Percentiles rank a stretch among this genome's conserved stretches.
Evolutionary conservation across 352 stramenopile genomes (phyloP).

Genomic region (Phytophthora idaei): DNA sequence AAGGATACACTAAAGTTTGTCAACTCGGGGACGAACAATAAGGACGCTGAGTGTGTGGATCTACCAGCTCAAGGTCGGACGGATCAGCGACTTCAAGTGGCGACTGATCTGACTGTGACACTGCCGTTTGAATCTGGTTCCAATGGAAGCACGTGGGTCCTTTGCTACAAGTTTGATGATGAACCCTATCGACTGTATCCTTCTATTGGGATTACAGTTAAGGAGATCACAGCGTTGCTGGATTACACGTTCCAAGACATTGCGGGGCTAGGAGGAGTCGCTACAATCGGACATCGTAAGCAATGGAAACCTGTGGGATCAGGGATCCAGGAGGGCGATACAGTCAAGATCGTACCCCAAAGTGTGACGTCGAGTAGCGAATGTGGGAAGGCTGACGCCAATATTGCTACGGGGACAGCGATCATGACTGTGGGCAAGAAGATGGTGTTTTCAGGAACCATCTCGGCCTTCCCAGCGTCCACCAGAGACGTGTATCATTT

Average conservation of each 20-base stretch:
- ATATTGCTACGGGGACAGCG: slow-evolving; percentile 38
- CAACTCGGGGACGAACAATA: slow-evolving; percentile 8
- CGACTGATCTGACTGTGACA: slow-evolving; percentile 48
- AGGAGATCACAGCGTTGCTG: slow-evolving; percentile 51
- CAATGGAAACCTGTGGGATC: slow-evolving; percentile 55
- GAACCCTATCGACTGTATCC: slow-evolving; percentile 59
- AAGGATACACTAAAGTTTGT: slow-evolving; percentile 69
- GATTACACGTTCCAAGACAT: slow-evolving; percentile 45
- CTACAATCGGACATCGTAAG: slow-evolving; percentile 55
- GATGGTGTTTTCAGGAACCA: slow-evolving; percentile 44
- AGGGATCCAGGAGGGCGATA: slow-evolving; percentile 49
- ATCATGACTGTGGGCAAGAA: slow-evolving; percentile 43
- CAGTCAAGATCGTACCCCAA: slow-evolving; percentile 57
- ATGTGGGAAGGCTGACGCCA: slow-evolving; percentile 48
- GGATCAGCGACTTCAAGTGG: slow-evolving; percentile 40
- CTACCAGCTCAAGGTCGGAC: slow-evolving; percentile 46
- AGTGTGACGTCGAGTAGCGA: slow-evolving; percentile 52
- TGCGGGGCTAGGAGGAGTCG: slow-evolving; percentile 36
- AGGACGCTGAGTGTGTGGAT: slow-evolving; percentile 44
- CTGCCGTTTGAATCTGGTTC: slow-evolving; percentile 65
- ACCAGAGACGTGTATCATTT: slow-evolving; percentile 60
- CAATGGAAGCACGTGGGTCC: slow-evolving; percentile 43
- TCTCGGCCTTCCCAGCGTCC: slow-evolving; percentile 45
- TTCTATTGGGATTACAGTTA: slow-evolving; percentile 49
- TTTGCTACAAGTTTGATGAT: slow-evolving; percentile 75